A percentile compares a stretch with the other conserved stretches of the same genome.
Evolutionary conservation across 2,329 filamentous ascomycete genomes (phyloP).

Genomic region (Aspergillus udagawae): DNA sequence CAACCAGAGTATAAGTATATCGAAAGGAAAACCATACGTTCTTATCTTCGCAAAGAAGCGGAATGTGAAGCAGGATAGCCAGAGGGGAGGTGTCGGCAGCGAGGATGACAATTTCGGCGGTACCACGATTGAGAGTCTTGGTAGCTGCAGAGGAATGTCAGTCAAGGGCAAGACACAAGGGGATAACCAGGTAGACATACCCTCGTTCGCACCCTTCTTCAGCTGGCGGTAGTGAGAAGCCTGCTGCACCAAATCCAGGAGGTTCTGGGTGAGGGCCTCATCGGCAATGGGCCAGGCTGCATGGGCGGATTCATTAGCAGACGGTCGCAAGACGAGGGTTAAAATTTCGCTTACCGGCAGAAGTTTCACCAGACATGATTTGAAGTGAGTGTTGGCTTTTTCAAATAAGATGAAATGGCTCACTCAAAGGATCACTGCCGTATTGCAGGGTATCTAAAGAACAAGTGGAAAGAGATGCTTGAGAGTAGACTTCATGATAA

Average conservation of each 20-base stretch:
- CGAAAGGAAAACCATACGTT: constrained; percentile 43
- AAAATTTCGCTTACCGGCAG: constrained; percentile 20
- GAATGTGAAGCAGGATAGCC: constrained; percentile 83
- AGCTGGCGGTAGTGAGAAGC: constrained; percentile 62
- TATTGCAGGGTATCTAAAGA: constrained; percentile 9
- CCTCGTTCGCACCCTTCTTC: constrained; percentile 85
- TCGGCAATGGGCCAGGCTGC: constrained; percentile 70
- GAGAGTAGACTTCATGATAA: constrained; percentile 3
- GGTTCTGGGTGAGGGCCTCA: constrained; percentile 69
- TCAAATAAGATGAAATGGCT: constrained; percentile 29
- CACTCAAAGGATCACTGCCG: constrained; percentile 38
- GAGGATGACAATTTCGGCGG: constrained; percentile 82
- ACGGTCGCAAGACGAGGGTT: not conserved
- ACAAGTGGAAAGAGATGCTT: not conserved
- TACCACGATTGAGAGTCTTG: constrained; percentile 87
- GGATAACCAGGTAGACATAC: constrained; percentile 26
- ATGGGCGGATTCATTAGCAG: constrained; percentile 5
- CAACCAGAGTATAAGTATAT: not conserved
- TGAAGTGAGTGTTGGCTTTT: constrained; percentile 11
- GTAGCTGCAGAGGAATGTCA: constrained; percentile 48
- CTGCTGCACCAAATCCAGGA: constrained; percentile 78
- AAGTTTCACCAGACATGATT: constrained; percentile 32
- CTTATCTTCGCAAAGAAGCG: constrained; percentile 76
- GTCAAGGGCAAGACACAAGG: not conserved
- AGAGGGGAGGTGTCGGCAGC: constrained; percentile 84